Evolutionary conservation across 2,329 filamentous ascomycete species (phyloP).

Genomic region (Bisporella sp.): DNA sequence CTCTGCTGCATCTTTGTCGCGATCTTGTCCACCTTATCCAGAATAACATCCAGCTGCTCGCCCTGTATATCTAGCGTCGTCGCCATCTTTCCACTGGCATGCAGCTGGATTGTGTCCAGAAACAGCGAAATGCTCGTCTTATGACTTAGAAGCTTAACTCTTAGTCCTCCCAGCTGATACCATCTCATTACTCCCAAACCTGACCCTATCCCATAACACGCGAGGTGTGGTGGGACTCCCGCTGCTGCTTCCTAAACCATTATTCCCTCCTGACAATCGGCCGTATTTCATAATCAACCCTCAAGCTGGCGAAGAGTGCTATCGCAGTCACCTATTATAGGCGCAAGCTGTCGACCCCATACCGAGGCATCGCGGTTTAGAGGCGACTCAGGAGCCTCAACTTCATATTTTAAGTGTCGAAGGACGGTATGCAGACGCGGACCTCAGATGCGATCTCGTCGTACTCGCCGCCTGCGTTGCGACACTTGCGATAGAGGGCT

Average conservation of each 20-base stretch:
- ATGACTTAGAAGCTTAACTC: conserved; percentile 41
- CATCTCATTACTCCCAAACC: conserved; percentile 25
- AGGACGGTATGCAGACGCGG: conserved; percentile 47
- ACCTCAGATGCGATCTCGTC: conserved; percentile 43
- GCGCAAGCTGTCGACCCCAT: conserved; percentile 42
- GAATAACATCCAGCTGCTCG: conserved; percentile 43
- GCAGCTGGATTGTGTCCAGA: conserved; percentile 49
- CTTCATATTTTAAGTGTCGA: conserved; percentile 51
- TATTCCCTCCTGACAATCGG: conserved; percentile 16
- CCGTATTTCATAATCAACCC: conserved; percentile 42
- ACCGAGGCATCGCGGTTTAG: conserved; percentile 39
- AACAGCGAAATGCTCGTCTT: conserved; percentile 48
- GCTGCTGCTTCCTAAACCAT: conserved; percentile 3
- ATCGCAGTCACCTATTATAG: conserved; percentile 48
- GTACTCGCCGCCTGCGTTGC: conserved; percentile 41
- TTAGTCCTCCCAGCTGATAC: conserved; percentile 23
- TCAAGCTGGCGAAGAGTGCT: conserved; percentile 48
- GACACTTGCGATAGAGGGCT: conserved; percentile 47
- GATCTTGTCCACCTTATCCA: conserved; percentile 53
- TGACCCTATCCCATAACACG: conserved; percentile 21
- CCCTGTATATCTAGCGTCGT: conserved; percentile 18
- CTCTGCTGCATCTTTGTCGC: conserved; percentile 43
- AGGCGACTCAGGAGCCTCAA: conserved; percentile 47
- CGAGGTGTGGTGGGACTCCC: conserved; percentile 7
- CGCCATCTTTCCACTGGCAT: conserved; percentile 36